These are phyloP conservation scores for Diversispora epigaea DNA, from an alignment of 192 early-diverging fungal species.

Conservation along the genomic window DNA sequence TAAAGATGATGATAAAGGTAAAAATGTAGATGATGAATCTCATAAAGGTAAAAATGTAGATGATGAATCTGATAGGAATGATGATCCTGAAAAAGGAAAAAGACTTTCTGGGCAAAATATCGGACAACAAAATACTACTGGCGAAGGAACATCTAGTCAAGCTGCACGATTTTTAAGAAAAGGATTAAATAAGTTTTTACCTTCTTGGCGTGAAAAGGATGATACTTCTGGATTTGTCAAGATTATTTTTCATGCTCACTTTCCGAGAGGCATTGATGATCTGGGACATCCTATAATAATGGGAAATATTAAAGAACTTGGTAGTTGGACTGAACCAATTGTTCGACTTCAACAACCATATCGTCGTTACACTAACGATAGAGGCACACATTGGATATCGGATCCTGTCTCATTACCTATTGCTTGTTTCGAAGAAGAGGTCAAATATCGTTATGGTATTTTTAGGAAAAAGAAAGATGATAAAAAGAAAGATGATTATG, in stretches of 20 bases:
- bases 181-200: neutral
- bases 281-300: neutral
- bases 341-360: neutral
- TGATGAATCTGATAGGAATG: neutral
- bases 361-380: neutral
- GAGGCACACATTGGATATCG: neutral
- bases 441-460: neutral
- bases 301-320: slow-evolving; percentile 6
- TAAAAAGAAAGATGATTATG: neutral
- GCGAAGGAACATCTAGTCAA: neutral
- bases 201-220: neutral
- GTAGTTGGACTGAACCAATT: slow-evolving; percentile 11
- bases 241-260: slow-evolving; percentile 11
- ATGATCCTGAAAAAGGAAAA: neutral
- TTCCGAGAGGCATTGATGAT: neutral
- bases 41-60: neutral
- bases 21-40: neutral
- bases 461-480: neutral
- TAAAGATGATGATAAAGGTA: neutral
- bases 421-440: neutral
- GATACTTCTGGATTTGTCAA: neutral
- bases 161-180: neutral
- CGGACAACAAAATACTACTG: neutral
- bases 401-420: neutral
- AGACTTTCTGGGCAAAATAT: neutral